phyloP scores from a whole-genome alignment of 164 flowering plant species.

The Echeveria elegans region DNA sequence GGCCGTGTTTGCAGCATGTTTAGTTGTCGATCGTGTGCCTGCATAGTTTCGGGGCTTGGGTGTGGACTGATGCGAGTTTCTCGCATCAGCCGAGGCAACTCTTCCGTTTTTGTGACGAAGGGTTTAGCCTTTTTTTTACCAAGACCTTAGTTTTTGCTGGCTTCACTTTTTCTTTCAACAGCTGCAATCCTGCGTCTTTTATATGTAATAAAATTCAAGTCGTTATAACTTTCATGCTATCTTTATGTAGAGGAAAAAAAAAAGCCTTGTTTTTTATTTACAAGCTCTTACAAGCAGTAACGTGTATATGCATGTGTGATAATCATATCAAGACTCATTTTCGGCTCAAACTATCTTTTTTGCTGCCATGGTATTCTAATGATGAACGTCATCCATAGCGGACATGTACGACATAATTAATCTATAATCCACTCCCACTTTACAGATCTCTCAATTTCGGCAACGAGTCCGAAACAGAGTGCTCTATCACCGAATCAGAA shows the following conservation, averaged over 20 bases:
- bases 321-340: too few species aligned
- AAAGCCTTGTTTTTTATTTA: too few species aligned
- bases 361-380: too few species aligned
- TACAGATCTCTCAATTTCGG: background rate
- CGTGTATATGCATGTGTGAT: too few species aligned
- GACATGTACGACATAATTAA: too few species aligned
- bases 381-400: background rate
- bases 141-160: conserved; percentile 1
- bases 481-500: background rate
- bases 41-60: background rate
- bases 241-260: too few species aligned
- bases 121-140: background rate
- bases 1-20: background rate
- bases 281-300: background rate
- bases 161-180: background rate
- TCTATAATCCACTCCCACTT: background rate
- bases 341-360: too few species aligned
- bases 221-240: background rate
- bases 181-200: background rate
- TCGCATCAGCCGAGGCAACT: background rate
- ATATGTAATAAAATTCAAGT: background rate
- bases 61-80: background rate
- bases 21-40: background rate
- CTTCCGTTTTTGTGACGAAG: background rate
- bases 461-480: background rate